Base-by-base conservation (phyloP, 2,329 filamentous ascomycete species). In the Calycina herbarum region DNA sequence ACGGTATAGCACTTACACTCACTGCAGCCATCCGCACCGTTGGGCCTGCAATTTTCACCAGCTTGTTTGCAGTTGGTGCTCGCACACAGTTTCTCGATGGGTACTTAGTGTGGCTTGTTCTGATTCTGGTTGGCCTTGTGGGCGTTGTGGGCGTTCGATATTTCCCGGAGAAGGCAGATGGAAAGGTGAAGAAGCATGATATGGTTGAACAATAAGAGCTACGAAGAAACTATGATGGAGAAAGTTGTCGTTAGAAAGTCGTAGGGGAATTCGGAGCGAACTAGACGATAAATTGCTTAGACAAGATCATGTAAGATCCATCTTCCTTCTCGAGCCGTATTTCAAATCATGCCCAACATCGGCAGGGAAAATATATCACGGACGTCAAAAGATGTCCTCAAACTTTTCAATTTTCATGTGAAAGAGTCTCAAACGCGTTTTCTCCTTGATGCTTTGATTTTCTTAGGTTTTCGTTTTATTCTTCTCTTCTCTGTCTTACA, bases 1-100 rank as follows among this genome's bases (percentile, higher is more conserved):
- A 94, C 71, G 88, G 89, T 0, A 71, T 92, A 0, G 84, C 86
- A 0, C 79, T 94, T 65, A 89, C 89, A 0, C 72, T 86, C 0
- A 77, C 81, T 0, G 88, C 86, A 68, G 88, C 79, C 0, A 79
- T 92, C 35, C 82, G 91, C 15, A 83, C 91, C 0, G 80, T 94
- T 51, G 82, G 84, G 0, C 91, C 92, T 0, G 89, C 86, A 0
- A 71, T 87, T 0, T 88, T 90, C 56, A 85, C 89, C 0, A 89
- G 82, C 61, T 72, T 94, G 3, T 94, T 87, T 69, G 91, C 92
- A 0, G 72, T 86, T 0, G 89, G 91, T 1, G 86, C 88, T 2
- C 82, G 84, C 51, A 82, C 83, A 15, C 85, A 89, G 67, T 83
- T 89, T 63, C 72, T 90, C 0, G 76, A 82, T 48, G 91, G 91